A percentile compares a stretch with the other conserved stretches of the same genome.
These are phyloP conservation scores for Blastocystis sp. DNA, from an alignment of 352 stramenopile species.

Conservation along the genomic window DNA sequence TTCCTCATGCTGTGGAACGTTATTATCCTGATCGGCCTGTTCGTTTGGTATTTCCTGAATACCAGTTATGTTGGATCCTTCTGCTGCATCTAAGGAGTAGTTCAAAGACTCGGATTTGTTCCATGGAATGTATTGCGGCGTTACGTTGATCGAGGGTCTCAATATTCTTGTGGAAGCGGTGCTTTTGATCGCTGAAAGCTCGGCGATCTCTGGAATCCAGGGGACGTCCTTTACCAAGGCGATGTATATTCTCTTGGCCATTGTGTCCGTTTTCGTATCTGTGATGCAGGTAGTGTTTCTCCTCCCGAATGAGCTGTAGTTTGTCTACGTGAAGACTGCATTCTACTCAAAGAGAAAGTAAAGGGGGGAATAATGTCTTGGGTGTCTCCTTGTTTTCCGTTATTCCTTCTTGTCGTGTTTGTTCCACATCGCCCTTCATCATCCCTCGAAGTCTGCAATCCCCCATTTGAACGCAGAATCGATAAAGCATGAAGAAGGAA, in stretches of 20 bases:
- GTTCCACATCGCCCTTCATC: not conserved
- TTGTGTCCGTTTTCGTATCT: conserved; percentile 1
- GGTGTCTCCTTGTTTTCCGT: not conserved
- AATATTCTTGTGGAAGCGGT: conserved; percentile 25
- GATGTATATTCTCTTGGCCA: conserved; percentile 1
- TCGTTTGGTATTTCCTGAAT: conserved; percentile 36
- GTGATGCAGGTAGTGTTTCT: not conserved
- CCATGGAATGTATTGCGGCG: conserved; percentile 43
- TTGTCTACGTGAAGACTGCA: conserved; percentile 30
- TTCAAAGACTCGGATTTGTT: conserved; percentile 38
- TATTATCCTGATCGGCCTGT: conserved; percentile 27
- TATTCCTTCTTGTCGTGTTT: conserved; percentile 4
- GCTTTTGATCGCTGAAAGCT: conserved; percentile 9
- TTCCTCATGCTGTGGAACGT: conserved; percentile 41
- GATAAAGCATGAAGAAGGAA: too few species aligned
- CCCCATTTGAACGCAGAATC: too few species aligned
- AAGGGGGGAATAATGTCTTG: not conserved
- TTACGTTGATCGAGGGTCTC: conserved; percentile 15
- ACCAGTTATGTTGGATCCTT: not conserved
- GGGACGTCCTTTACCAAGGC: not conserved
- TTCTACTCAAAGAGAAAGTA: conserved; percentile 52
- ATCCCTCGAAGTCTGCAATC: too few species aligned
- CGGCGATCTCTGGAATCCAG: not conserved
- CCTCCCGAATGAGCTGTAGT: not conserved
- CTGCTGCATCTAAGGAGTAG: not conserved